A percentile compares a stretch with the other conserved stretches of the same genome.
phyloP scores from a whole-genome alignment of 495 filamentous ascomycete species.

The Hyaloscypha hepaticicola region DNA sequence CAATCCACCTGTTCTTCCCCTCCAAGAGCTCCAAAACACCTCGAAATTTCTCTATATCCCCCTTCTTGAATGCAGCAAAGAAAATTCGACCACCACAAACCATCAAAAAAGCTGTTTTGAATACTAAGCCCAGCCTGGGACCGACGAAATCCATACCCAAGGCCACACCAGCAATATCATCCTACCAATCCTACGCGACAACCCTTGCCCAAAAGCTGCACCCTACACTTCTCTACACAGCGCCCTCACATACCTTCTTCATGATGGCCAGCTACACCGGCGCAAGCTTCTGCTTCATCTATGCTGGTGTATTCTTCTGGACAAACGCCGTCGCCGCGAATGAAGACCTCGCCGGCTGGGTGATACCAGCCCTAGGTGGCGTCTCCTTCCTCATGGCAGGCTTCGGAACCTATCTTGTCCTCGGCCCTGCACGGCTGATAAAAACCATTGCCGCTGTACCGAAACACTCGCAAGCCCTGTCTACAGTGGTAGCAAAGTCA shows the following conservation, averaged over 20 bases:
- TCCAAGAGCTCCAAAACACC: constrained; percentile 9
- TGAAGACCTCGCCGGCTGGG: constrained; percentile 41
- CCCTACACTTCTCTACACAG: constrained; percentile 57
- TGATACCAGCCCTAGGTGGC: constrained; percentile 44
- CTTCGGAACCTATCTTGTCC: constrained; percentile 46
- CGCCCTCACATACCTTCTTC: constrained; percentile 60
- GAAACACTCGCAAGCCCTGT: not conserved
- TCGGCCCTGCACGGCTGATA: constrained; percentile 43
- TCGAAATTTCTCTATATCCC: constrained; percentile 23
- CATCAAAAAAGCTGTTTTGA: constrained; percentile 6
- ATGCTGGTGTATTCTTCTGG: constrained; percentile 55
- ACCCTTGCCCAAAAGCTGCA: constrained; percentile 42
- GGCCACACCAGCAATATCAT: not conserved
- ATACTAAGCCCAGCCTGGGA: not conserved
- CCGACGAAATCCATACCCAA: not conserved
- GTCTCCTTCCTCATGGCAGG: constrained; percentile 45
- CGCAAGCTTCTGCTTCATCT: constrained; percentile 55
- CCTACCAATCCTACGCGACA: constrained; percentile 39
- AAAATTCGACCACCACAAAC: not conserved
- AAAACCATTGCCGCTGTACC: constrained; percentile 38
- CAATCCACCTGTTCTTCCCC: constrained; percentile 3
- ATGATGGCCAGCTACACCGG: constrained; percentile 54
- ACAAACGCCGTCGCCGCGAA: constrained; percentile 43
- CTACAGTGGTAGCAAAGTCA: not conserved
- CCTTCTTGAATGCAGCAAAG: constrained; percentile 13